Evolutionary conservation across 345 rosid genomes (phyloP).

Genomic region (Acer campestre): DNA sequence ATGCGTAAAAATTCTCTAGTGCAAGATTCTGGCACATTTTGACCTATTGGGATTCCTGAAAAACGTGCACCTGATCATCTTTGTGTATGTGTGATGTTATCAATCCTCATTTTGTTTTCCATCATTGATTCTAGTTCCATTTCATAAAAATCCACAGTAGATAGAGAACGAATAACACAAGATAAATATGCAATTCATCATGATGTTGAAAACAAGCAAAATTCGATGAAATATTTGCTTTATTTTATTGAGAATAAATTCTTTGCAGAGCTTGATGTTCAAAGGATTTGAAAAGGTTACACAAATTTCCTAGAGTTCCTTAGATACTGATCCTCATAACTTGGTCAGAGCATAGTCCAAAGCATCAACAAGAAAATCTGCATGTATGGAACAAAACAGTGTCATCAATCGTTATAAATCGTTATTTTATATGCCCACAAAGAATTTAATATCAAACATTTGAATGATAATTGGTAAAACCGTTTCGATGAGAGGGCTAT

Average conservation of each 20-base stretch:
- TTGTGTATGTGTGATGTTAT: too few species aligned
- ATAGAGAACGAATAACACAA: too few species aligned
- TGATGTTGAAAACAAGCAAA: background rate
- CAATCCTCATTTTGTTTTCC: too few species aligned
- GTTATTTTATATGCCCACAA: background rate
- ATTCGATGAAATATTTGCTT: background rate
- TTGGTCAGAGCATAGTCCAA: conserved; percentile 72
- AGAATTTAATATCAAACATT: background rate
- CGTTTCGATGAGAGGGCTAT: background rate
- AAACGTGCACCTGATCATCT: too few species aligned
- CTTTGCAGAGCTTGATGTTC: background rate
- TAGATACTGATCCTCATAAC: conserved; percentile 41
- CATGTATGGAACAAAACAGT: conserved; percentile 6
- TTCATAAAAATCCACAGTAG: too few species aligned
- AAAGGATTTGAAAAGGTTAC: conserved; percentile 12
- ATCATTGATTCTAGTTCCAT: too few species aligned
- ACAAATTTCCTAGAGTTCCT: background rate
- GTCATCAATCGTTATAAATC: background rate
- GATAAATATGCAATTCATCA: background rate
- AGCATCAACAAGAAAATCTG: conserved; percentile 84
- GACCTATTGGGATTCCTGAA: too few species aligned
- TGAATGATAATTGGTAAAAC: background rate
- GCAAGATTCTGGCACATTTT: too few species aligned
- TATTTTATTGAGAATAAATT: conserved; percentile 1
- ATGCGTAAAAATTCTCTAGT: too few species aligned